Conservation (phyloP, 2,329 filamentous ascomycete genomes). For the Calonectria multiphialidica region DNA sequence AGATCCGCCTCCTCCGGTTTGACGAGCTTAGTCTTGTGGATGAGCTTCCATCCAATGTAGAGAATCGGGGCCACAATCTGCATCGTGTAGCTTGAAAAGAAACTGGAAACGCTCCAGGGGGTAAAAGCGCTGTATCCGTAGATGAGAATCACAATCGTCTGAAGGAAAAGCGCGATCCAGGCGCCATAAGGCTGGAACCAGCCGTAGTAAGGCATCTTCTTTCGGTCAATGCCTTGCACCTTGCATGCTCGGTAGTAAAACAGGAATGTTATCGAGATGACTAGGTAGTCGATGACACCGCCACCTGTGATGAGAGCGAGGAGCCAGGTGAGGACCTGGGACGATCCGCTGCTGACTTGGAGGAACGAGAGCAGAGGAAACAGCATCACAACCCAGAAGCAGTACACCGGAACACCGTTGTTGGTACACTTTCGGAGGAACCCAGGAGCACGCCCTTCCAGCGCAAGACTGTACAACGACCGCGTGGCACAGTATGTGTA, state of each 20-base stretch:
- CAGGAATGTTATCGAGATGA: conserved; percentile 59
- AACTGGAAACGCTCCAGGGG: conserved; percentile 58
- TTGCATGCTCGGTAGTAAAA: conserved; percentile 63
- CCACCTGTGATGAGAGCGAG: conserved; percentile 66
- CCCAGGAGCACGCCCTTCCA: conserved; percentile 58
- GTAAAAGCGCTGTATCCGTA: conserved; percentile 66
- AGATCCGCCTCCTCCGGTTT: conserved; percentile 24
- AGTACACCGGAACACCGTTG: conserved; percentile 70
- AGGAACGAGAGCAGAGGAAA: conserved; percentile 65
- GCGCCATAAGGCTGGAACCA: conserved; percentile 67
- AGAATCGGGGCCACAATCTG: conserved; percentile 16
- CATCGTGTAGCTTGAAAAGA: conserved; percentile 67
- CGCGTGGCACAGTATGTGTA: conserved; percentile 62
- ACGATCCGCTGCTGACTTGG: conserved; percentile 58
- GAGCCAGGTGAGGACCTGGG: conserved; percentile 63
- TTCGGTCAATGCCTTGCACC: conserved; percentile 63
- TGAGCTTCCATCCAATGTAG: conserved; percentile 27
- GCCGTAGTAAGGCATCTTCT: conserved; percentile 65
- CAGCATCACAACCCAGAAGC: conserved; percentile 63
- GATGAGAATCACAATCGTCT: conserved; percentile 9
- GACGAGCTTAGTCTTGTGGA: conserved; percentile 21
- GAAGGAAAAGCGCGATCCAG: conserved; percentile 56
- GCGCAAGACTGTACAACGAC: conserved; percentile 63
- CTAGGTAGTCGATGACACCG: conserved; percentile 71
- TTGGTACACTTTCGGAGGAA: conserved; percentile 69